phyloP scores from a whole-genome alignment of 768 basidiomycete species.

The Mycena polygramma region DNA sequence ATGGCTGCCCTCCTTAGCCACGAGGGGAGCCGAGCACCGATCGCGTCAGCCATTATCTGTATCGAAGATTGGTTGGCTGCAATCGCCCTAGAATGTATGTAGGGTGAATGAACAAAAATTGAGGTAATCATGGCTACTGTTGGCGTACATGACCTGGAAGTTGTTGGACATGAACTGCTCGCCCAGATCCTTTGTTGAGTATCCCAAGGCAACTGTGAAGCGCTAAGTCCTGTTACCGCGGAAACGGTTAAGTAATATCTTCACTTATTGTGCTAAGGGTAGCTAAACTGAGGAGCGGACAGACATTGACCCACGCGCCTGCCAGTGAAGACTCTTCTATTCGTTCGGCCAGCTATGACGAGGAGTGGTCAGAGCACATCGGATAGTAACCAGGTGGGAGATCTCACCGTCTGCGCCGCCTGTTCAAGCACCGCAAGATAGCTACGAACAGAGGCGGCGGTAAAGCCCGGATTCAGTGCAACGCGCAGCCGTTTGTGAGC shows the following conservation, averaged over 20 bases:
- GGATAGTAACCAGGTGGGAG: neutral
- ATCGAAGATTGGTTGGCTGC: neutral
- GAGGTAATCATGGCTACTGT: neutral
- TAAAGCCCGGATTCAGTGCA: conserved; percentile 6
- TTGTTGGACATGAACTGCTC: conserved; percentile 3
- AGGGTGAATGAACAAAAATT: neutral
- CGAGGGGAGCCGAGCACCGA: neutral
- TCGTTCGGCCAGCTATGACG: neutral
- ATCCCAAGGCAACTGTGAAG: neutral
- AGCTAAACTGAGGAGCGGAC: neutral
- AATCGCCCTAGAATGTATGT: neutral
- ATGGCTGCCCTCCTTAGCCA: neutral
- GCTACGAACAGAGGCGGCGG: neutral
- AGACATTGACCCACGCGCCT: neutral
- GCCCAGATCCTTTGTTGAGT: conserved; percentile 6
- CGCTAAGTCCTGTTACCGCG: neutral
- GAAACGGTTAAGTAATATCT: neutral
- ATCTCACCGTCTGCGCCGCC: neutral
- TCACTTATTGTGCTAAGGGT: neutral
- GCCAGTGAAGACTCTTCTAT: neutral
- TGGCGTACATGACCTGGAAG: neutral
- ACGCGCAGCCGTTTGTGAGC: conserved; percentile 8
- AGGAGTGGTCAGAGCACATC: neutral
- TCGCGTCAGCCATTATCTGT: neutral
- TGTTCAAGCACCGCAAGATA: conserved; percentile 6